Conservation (phyloP, 2,329 filamentous ascomycete genomes). For the Paracoccidioides lutzii region DNA sequence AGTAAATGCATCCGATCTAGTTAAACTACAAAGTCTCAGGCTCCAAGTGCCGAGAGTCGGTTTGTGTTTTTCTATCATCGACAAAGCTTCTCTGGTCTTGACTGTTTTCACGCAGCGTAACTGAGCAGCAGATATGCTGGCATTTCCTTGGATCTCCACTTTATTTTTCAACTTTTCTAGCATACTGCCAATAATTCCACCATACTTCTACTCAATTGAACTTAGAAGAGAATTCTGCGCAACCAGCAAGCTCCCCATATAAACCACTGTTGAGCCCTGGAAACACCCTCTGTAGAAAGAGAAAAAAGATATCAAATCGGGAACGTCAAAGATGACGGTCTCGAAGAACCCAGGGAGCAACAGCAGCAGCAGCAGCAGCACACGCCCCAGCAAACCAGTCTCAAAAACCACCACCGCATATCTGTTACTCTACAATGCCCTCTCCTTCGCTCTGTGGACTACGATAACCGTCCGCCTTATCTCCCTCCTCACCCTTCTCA, state of each 20-base stretch:
- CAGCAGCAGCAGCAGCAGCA: not conserved
- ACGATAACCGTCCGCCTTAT: slow-evolving; percentile 59
- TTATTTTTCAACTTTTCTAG: not conserved
- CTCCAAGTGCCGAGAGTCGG: not conserved
- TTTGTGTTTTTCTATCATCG: not conserved
- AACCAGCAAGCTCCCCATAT: not conserved
- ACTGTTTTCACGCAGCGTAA: not conserved
- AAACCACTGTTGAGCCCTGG: not conserved
- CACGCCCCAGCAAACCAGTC: not conserved
- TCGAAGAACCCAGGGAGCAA: not conserved
- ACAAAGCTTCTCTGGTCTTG: not conserved
- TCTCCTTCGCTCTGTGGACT: slow-evolving; percentile 66
- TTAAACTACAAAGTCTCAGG: too few relatives aligned
- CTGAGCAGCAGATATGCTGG: not conserved
- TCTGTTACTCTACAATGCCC: slow-evolving; percentile 72
- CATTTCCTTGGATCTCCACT: not conserved
- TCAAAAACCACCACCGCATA: slow-evolving; percentile 36
- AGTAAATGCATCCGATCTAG: too few relatives aligned
- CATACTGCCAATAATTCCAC: not conserved
- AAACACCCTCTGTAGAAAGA: not conserved
- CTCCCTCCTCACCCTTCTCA: slow-evolving; percentile 40
- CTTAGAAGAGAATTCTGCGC: not conserved
- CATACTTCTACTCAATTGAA: not conserved
- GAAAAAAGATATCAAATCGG: not conserved
- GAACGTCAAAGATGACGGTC: not conserved